phyloP scores from a whole-genome alignment of 257 asterid genomes.

The Coffea eugenioides region DNA sequence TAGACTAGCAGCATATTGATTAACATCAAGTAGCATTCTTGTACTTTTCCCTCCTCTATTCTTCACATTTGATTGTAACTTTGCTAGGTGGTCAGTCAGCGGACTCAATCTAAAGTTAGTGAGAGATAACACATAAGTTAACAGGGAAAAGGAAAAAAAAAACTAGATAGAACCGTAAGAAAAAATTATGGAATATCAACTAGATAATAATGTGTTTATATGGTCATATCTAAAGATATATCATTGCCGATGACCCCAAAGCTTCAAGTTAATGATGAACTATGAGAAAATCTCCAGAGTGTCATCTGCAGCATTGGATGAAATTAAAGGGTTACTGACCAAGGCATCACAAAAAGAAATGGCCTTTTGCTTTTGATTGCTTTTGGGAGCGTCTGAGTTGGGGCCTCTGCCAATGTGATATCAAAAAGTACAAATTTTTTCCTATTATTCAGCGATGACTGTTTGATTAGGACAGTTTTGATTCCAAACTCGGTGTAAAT shows the following conservation, averaged over 20 bases:
- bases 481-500: slow-evolving; percentile 17
- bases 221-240: background rate
- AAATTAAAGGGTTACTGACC: slow-evolving; percentile 24
- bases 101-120: background rate
- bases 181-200: background rate
- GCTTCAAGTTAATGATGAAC: slow-evolving; percentile 8
- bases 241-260: slow-evolving; percentile 8
- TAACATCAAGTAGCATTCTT: background rate
- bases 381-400: slow-evolving; percentile 38
- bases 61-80: too few relatives aligned
- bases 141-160: too few relatives aligned
- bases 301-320: slow-evolving; percentile 15
- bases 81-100: background rate
- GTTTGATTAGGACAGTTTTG: slow-evolving; percentile 31
- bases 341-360: slow-evolving; percentile 37
- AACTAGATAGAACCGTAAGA: too few relatives aligned
- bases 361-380: slow-evolving; percentile 30
- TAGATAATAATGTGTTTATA: background rate
- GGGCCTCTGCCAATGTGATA: slow-evolving; percentile 14
- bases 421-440: slow-evolving; percentile 13
- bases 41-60: background rate
- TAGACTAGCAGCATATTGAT: background rate
- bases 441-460: slow-evolving; percentile 19
- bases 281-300: slow-evolving; percentile 20
- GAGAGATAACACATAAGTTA: too few relatives aligned